Percentiles rank a stretch among this genome's conserved stretches.
phyloP scores from a whole-genome alignment of 257 asterid genomes.

The Nicotiana otophora region DNA sequence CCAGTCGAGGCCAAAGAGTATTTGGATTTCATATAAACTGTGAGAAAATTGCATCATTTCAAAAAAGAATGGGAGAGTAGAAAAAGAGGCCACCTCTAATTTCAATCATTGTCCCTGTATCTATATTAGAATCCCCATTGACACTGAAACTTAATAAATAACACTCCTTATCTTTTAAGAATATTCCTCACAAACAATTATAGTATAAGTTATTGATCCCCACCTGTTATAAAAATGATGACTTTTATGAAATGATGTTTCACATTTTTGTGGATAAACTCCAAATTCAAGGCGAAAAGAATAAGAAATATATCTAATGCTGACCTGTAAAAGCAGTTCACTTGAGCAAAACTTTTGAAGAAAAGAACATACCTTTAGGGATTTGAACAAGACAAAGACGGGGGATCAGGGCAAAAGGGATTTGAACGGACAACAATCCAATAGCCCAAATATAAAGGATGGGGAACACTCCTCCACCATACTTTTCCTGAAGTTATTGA shows the following conservation, averaged over 20 bases:
- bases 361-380: slow-evolving; percentile 44
- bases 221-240: neutral
- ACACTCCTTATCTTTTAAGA: too few species aligned
- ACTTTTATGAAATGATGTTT: neutral
- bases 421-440: slow-evolving; percentile 65
- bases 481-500: slow-evolving; percentile 63
- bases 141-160: too few species aligned
- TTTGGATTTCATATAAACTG: too few species aligned
- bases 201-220: too few species aligned
- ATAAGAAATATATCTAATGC: neutral
- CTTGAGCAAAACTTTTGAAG: neutral
- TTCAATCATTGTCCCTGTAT: too few species aligned
- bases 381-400: slow-evolving; percentile 53
- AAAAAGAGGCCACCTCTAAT: too few species aligned
- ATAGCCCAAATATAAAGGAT: slow-evolving; percentile 76
- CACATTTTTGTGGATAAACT: neutral
- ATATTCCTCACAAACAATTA: too few species aligned
- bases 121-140: too few species aligned
- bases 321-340: neutral
- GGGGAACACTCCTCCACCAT: slow-evolving; percentile 69
- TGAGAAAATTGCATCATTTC: too few species aligned
- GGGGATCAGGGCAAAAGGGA: slow-evolving; percentile 77
- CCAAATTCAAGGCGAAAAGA: neutral
- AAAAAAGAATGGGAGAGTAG: too few species aligned
- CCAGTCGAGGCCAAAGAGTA: too few species aligned